Conservation (phyloP, 2,329 filamentous ascomycete species). For the Mollisia scopiformis region DNA sequence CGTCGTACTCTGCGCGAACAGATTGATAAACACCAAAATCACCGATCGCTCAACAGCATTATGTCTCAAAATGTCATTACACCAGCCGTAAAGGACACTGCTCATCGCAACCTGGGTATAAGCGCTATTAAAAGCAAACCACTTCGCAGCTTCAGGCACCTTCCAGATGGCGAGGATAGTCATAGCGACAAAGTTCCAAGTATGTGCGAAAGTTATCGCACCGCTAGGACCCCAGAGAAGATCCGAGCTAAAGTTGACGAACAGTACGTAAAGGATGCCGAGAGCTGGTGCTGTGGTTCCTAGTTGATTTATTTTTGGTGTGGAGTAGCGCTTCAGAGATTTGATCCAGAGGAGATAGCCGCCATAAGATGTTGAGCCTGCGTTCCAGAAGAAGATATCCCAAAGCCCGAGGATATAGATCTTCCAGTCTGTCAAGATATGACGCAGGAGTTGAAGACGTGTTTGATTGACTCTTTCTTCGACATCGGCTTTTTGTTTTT, state of each 20-base stretch:
- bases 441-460: constrained; percentile 45
- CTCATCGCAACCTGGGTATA: constrained; percentile 49
- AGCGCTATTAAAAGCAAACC: constrained; percentile 53
- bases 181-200: constrained; percentile 55
- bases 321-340: constrained; percentile 51
- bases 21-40: constrained; percentile 46
- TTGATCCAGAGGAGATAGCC: constrained; percentile 62
- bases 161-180: constrained; percentile 59
- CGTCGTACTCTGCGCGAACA: constrained; percentile 48
- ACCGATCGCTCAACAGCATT: constrained; percentile 44
- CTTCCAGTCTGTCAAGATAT: constrained; percentile 45
- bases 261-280: constrained; percentile 58
- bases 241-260: constrained; percentile 58
- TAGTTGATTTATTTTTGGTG: constrained; percentile 52
- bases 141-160: constrained; percentile 55
- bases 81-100: constrained; percentile 50
- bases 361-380: constrained; percentile 49
- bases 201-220: constrained; percentile 54
- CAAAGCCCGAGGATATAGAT: constrained; percentile 55
- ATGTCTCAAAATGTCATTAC: constrained; percentile 47
- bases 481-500: constrained; percentile 51
- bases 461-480: constrained; percentile 49
- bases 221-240: constrained; percentile 54
- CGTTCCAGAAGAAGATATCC: constrained; percentile 61
- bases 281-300: constrained; percentile 55